These are phyloP conservation scores for Pythium diclinum DNA, from an alignment of 352 stramenopile species.

Conservation along the genomic window DNA sequence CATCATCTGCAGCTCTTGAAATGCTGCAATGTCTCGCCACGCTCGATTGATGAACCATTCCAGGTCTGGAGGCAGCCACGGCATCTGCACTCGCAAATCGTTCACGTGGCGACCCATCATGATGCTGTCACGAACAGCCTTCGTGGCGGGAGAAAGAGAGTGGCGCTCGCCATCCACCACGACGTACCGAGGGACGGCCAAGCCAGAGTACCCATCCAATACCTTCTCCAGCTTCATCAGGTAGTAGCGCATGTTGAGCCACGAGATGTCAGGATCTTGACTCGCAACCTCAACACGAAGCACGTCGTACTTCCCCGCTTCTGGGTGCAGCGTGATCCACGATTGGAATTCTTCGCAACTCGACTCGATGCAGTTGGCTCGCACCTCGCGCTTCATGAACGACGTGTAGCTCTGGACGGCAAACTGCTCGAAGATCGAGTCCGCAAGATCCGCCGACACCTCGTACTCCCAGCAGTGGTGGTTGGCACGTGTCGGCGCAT, in stretches of 20 bases:
- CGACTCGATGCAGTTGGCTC: constrained; percentile 14
- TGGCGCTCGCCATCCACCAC: constrained; percentile 10
- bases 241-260: constrained; percentile 21
- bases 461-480: constrained; percentile 31
- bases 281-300: constrained; percentile 20
- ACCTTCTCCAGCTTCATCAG: constrained; percentile 25
- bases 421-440: constrained; percentile 34
- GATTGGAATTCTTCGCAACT: constrained; percentile 12
- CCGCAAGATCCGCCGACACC: constrained; percentile 21
- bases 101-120: not conserved
- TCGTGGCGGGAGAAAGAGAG: not conserved
- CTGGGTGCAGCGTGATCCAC: not conserved
- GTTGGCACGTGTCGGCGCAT: not conserved
- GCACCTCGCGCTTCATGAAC: constrained; percentile 11
- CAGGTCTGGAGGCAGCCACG: constrained; percentile 16
- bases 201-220: constrained; percentile 18
- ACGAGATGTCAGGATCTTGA: not conserved
- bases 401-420: constrained; percentile 28
- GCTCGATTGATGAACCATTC: constrained; percentile 17
- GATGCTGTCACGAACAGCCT: constrained; percentile 11
- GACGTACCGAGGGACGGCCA: constrained; percentile 16
- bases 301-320: constrained; percentile 4
- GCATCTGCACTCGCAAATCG: not conserved
- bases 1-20: constrained; percentile 14
- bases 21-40: constrained; percentile 3